Percentiles rank a stretch among this genome's conserved stretches.
Evolutionary conservation across 305 asterid genomes (phyloP).

Genomic region (Fraxinus floribunda): DNA sequence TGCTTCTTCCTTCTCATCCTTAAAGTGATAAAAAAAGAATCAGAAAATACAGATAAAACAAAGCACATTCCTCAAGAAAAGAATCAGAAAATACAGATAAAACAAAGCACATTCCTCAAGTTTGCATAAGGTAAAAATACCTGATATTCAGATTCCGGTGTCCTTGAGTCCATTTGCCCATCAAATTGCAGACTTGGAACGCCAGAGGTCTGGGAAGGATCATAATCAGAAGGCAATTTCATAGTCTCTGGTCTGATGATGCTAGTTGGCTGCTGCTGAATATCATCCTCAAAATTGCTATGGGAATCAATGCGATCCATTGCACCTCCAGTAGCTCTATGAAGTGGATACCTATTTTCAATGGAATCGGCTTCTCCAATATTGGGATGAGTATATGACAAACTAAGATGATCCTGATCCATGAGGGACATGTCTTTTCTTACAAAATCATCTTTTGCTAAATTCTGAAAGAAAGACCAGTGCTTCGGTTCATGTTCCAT

Average conservation of each 20-base stretch:
- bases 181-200: conserved; percentile 44
- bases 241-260: conserved; percentile 43
- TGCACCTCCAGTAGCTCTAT: conserved; percentile 40
- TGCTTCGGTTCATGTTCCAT: conserved; percentile 74
- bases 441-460: conserved; percentile 60
- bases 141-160: conserved; percentile 53
- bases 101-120: conserved; percentile 11
- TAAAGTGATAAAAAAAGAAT: conserved; percentile 17
- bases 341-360: conserved; percentile 49
- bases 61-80: conserved; percentile 9
- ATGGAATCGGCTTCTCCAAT: conserved; percentile 43
- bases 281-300: conserved; percentile 35
- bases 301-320: conserved; percentile 42
- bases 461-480: conserved; percentile 80
- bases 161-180: conserved; percentile 39
- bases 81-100: conserved; percentile 17
- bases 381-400: conserved; percentile 45
- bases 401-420: conserved; percentile 80
- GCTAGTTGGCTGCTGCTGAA: conserved; percentile 42
- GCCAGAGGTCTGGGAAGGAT: conserved; percentile 47
- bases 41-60: conserved; percentile 12
- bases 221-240: conserved; percentile 56
- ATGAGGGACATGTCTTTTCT: conserved; percentile 79
- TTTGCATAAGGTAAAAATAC: conserved; percentile 33
- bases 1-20: conserved; percentile 67